Percentiles rank a stretch among this genome's conserved stretches.
phyloP scores from a whole-genome alignment of 2,329 filamentous ascomycete genomes.

The Sarocladiaceae sp. region DNA sequence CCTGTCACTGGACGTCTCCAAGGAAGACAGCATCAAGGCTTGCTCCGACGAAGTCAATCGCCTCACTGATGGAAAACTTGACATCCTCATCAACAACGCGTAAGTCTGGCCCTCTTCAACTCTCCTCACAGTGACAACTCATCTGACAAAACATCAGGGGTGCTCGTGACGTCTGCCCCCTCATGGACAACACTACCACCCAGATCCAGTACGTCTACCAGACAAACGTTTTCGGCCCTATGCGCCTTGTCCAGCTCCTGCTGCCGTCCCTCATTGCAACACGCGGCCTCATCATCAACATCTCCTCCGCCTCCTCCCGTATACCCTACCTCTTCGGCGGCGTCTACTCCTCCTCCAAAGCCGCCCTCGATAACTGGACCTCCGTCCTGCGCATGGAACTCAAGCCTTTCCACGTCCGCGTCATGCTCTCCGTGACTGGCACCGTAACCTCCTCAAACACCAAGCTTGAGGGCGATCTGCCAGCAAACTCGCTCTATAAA shows the following conservation, averaged over 20 bases:
- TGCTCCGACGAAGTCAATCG: conserved; percentile 24
- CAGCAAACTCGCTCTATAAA: conserved; percentile 39
- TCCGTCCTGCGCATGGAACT: conserved; percentile 48
- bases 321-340: conserved; percentile 47
- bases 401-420: conserved; percentile 46
- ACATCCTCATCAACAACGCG: conserved; percentile 38
- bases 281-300: conserved; percentile 47
- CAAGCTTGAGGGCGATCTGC: conserved; percentile 34
- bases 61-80: conserved; percentile 30
- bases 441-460: conserved; percentile 44
- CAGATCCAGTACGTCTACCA: conserved; percentile 49
- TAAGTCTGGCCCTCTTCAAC: conserved; percentile 6
- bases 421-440: conserved; percentile 51
- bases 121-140: neutral
- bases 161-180: conserved; percentile 43
- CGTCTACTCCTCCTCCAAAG: conserved; percentile 51
- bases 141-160: conserved; percentile 28
- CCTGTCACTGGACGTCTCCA: conserved; percentile 34
- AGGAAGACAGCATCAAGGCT: conserved; percentile 23
- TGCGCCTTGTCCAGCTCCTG: conserved; percentile 49
- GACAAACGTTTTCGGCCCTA: conserved; percentile 51
- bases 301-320: conserved; percentile 44
- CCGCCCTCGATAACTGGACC: conserved; percentile 46
- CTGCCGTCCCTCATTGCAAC: conserved; percentile 41
- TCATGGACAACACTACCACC: conserved; percentile 44